phyloP scores from a whole-genome alignment of 345 rosid species.

The Dovyalis caffra region DNA sequence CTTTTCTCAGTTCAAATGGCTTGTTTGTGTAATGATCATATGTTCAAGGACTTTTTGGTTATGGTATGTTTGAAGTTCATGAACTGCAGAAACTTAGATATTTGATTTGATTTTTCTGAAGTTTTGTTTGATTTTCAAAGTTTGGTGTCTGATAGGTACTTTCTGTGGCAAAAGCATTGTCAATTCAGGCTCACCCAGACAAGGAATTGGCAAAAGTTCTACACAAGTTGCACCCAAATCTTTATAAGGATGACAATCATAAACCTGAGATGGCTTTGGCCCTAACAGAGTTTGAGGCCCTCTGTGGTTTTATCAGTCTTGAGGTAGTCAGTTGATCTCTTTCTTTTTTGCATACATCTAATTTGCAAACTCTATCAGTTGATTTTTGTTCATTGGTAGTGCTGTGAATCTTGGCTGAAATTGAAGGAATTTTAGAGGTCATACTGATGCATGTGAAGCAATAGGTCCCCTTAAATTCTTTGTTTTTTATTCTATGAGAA shows the following conservation, averaged over 20 bases:
- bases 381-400: background rate
- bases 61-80: background rate
- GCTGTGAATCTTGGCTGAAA: background rate
- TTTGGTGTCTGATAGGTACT: constrained; percentile 52
- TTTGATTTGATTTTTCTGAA: background rate
- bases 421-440: background rate
- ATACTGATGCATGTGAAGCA: background rate
- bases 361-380: background rate
- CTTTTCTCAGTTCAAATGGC: background rate
- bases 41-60: background rate
- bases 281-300: constrained; percentile 83
- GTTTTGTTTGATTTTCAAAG: background rate
- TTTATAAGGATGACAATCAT: constrained; percentile 86
- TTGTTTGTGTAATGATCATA: background rate
- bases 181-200: constrained; percentile 98
- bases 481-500: background rate
- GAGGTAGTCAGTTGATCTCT: constrained; percentile 43
- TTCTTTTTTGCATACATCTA: background rate
- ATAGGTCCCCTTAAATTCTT: background rate
- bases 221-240: constrained; percentile 72
- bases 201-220: constrained; percentile 66
- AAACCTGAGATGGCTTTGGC: constrained; percentile 99
- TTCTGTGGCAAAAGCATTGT: constrained; percentile 85
- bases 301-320: constrained; percentile 76
- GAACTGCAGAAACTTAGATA: background rate